Evolutionary conservation across 2,329 filamentous ascomycete genomes (phyloP).

Genomic region (Colletotrichum ledebouriae): DNA sequence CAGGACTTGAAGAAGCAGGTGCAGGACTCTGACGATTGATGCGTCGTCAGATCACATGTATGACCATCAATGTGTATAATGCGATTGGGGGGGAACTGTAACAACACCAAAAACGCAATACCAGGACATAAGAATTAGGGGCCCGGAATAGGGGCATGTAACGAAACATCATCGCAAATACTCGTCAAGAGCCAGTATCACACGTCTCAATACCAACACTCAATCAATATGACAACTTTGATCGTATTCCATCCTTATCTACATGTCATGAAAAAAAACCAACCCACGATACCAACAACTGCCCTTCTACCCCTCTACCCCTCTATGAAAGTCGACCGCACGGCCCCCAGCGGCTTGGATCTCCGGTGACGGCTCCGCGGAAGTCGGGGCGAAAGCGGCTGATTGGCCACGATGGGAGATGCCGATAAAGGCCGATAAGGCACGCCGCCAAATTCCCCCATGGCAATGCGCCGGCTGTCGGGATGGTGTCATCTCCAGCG

Average conservation of each 20-base stretch:
- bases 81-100: slow-evolving; percentile 37
- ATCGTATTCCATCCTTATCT: too few relatives aligned
- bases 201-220: slow-evolving; percentile 31
- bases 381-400: slow-evolving; percentile 37
- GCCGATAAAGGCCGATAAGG: slow-evolving; percentile 38
- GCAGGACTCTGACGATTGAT: slow-evolving; percentile 49
- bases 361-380: slow-evolving; percentile 43
- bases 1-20: slow-evolving; percentile 58
- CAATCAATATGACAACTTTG: slow-evolving; percentile 10
- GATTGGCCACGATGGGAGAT: slow-evolving; percentile 39
- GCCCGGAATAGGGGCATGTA: slow-evolving; percentile 18
- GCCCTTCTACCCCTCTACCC: slow-evolving; percentile 7
- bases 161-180: background rate
- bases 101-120: slow-evolving; percentile 24
- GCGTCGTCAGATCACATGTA: slow-evolving; percentile 7
- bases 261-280: too few relatives aligned
- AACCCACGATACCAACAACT: background rate
- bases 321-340: slow-evolving; percentile 1
- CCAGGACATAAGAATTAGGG: background rate
- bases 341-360: slow-evolving; percentile 14
- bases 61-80: slow-evolving; percentile 20
- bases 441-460: background rate
- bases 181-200: background rate
- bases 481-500: slow-evolving; percentile 42
- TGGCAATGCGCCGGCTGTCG: slow-evolving; percentile 30